Evolutionary conservation across 495 filamentous ascomycete species (phyloP), one percentile per base, ranked within the genome.

Genomic region (Thozetella sp.): DNA sequence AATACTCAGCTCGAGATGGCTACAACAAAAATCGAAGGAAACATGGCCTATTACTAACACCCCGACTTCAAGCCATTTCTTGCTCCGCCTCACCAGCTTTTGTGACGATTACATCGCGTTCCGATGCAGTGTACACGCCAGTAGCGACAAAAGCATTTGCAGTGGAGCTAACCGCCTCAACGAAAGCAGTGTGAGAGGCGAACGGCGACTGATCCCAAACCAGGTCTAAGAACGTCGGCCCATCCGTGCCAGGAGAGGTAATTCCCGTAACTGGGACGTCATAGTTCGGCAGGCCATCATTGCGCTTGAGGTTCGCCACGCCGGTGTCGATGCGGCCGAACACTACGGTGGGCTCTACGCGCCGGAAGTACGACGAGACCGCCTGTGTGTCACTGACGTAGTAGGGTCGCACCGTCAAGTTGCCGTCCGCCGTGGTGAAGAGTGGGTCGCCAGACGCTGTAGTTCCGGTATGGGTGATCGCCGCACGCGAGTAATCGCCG

Each of bases 171-270:
- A 63, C 60, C 34, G 60, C 25, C 17, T 66, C 27, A 0, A 66
- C 60, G 52, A 66, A 66, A 0, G 22, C 51, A 22, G 50, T 43
- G 19, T 66, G 64, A 4, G 60, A 34, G 1, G 51, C 54, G 19
- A 66, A 66, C 22, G 64, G 64, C 45, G 64, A 60, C 37, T 58
- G 56, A 22, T 66, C 64, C 64, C 64, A 66, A 17, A 66, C 57
- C 22, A 66, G 43, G 19, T 66, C 64, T 0, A 66, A 51, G 52
- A 66, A 63, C 13, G 64, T 63, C 13, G 54, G 60, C 24, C 63
- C 63, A 55, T 66, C 63, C 3, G 60, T 63, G 27, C 64, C 64
- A 1, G 64, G 64, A 2, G 60, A 66, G 15, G 19, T 25, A 4
- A 66, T 53, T 1, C 64, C 64, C 1, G 43, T 9, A 22, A 66